Percentiles rank a stretch among this genome's conserved stretches.
Conservation (phyloP, 177 flowering plant species). For the Telopea speciosissima region DNA sequence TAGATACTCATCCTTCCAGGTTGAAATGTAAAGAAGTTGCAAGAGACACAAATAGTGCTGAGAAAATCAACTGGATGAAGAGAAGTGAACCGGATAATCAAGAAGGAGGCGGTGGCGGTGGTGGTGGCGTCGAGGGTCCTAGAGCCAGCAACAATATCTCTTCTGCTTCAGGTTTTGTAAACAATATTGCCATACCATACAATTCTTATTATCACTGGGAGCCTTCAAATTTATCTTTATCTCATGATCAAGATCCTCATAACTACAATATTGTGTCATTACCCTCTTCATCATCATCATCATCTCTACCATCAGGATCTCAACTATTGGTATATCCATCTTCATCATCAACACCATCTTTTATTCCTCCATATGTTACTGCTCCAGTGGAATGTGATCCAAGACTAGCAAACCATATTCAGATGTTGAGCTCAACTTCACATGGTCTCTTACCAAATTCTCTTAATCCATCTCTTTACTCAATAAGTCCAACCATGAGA, state of each 20-base stretch:
- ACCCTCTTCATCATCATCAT: constrained; percentile 29
- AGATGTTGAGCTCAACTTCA: constrained; percentile 33
- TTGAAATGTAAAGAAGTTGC: constrained; percentile 22
- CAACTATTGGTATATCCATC: constrained; percentile 39
- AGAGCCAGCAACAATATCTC: constrained; percentile 19
- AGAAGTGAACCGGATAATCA: constrained; percentile 23
- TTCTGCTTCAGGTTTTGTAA: constrained; percentile 26
- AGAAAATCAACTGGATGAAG: constrained; percentile 23
- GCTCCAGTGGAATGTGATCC: constrained; percentile 28
- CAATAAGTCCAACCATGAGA: constrained; percentile 27
- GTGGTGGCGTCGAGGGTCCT: no score
- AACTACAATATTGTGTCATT: constrained; percentile 22
- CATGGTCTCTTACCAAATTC: constrained; percentile 26
- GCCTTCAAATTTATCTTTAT: constrained; percentile 32
- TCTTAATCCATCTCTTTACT: constrained; percentile 18
- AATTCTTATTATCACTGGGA: constrained; percentile 45
- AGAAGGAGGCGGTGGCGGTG: constrained; percentile 19
- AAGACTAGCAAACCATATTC: constrained; percentile 40
- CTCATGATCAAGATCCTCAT: constrained; percentile 32
- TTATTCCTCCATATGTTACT: constrained; percentile 27
- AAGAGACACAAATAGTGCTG: constrained; percentile 15
- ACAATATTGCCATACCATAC: constrained; percentile 26
- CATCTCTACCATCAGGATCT: constrained; percentile 37
- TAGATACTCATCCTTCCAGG: constrained; percentile 22
- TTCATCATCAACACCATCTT: constrained; percentile 25